Base-by-base conservation (phyloP, 768 basidiomycete genomes). In the Mycena alexandri region DNA sequence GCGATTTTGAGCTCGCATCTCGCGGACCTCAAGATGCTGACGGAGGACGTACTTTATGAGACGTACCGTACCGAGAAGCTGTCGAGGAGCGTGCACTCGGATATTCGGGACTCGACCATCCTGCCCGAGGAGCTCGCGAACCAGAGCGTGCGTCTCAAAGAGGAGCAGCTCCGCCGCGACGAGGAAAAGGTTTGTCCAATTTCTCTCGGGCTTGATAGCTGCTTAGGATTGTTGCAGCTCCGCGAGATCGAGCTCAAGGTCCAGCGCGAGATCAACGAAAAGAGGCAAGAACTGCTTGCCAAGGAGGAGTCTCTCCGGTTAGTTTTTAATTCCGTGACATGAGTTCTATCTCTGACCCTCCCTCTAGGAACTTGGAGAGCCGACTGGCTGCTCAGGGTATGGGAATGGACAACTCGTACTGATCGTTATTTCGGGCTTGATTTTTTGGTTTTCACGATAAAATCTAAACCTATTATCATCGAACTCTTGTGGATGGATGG, bases 41-140 rank as follows among this genome's bases (percentile, higher is more conserved):
- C 92, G 3, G 90, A 93, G 76, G 94, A 95, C 74, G 88, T 92
- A 61, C 81, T 96, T 56, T 93, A 94, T 75, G 93, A 94, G 80
- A 93, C 92, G 16, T 95, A 94, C 78, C 90, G 94, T 80, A 94
- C 93, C 19, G 94, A 95, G 85, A 95, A 95, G 76, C 86, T 95
- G 5, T 94, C 93, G 1, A 83, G 89, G 59, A 90, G 87, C 33
- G 79, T 92, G 22, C 83, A 89, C 71, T 78, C 86, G 17, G 87
- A 89, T 71, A 82, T 87, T 43, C 85, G 87, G 71, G 87, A 92
- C 71, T 89, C 90, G 2, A 89, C 90, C 47, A 89, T 95, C 65
- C 83, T 90, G 13, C 93, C 95, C n/a, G 93, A 94, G 72, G 94
- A 95, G 71, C 84, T 96, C 57, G 94, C 92, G 14, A 92, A 87